Conservation (phyloP, 768 basidiomycete genomes). For the Zangia roseola region DNA sequence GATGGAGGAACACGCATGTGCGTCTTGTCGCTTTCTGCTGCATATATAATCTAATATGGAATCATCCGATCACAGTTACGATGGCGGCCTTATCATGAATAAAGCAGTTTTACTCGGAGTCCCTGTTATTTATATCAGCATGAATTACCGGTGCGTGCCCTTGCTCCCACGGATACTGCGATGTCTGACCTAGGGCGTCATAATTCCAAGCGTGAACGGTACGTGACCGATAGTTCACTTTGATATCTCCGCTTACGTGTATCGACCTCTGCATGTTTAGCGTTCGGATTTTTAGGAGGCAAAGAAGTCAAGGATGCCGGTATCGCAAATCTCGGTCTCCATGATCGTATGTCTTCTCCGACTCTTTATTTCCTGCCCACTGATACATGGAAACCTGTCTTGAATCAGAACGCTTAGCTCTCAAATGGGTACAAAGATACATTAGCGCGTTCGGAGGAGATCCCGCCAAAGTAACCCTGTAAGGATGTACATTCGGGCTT, state of each 20-base stretch:
- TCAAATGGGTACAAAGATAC: conserved; percentile 59
- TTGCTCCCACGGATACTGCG: too few relatives aligned
- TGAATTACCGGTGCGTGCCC: conserved; percentile 39
- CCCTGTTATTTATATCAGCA: conserved; percentile 36
- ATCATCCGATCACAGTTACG: neutral
- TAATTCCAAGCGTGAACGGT: too few relatives aligned
- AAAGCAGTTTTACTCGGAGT: conserved; percentile 30
- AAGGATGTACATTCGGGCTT: neutral
- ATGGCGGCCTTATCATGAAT: conserved; percentile 29
- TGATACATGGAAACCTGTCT: neutral
- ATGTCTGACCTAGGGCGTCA: too few relatives aligned
- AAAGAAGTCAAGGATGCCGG: conserved; percentile 37
- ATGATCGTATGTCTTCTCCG: conserved; percentile 36
- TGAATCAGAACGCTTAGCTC: conserved; percentile 35
- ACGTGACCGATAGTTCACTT: too few relatives aligned
- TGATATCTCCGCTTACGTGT: neutral
- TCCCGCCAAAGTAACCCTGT: conserved; percentile 39
- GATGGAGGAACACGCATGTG: conserved; percentile 23
- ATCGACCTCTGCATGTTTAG: neutral
- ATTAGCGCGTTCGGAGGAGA: conserved; percentile 62
- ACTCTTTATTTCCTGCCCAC: neutral
- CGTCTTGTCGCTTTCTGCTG: too few relatives aligned
- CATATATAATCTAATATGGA: neutral
- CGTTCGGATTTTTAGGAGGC: conserved; percentile 43
- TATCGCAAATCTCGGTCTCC: conserved; percentile 47